A percentile compares a stretch with the other conserved stretches of the same genome.
Evolutionary conservation across 441 rosid genomes (phyloP).

Genomic region (Corymbia citriodora): DNA sequence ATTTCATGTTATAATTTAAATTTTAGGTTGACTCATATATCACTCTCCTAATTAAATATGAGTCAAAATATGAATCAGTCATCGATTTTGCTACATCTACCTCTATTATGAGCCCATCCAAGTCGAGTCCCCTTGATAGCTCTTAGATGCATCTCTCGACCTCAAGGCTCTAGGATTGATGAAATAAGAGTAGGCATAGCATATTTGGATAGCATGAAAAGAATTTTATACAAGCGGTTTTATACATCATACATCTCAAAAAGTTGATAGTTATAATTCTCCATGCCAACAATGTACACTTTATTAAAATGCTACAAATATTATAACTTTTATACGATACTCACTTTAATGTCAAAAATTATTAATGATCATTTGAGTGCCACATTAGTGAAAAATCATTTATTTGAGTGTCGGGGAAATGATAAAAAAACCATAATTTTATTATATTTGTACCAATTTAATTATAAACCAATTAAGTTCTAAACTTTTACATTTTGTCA

Average conservation of each 20-base stretch:
- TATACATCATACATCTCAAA: neutral
- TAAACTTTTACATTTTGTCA: too few species aligned
- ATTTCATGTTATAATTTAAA: neutral
- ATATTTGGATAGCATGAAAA: neutral
- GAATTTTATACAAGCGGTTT: neutral
- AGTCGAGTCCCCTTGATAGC: neutral
- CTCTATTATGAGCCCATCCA: neutral
- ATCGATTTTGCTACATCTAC: neutral
- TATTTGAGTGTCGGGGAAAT: neutral
- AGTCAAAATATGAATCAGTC: neutral
- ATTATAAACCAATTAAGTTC: fast-evolving
- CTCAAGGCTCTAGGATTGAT: neutral
- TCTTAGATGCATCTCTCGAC: neutral
- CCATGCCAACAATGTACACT: neutral
- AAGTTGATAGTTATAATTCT: neutral
- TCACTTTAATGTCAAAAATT: fast-evolving
- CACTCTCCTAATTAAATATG: neutral
- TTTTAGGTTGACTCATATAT: neutral
- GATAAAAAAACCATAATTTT: fast-evolving
- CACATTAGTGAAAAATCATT: too few species aligned
- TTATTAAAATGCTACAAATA: fast-evolving
- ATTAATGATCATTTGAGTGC: neutral
- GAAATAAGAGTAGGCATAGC: neutral
- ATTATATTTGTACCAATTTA: too few species aligned
- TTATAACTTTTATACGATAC: fast-evolving